These are phyloP conservation scores for Citrus sinensis DNA, from an alignment of 345 rosid species.

Conservation along the genomic window DVS_A1.0 CM039163.1:48560001-48560500, in stretches of 20 bases:
- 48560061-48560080: no score
- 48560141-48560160: background rate
- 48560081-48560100: conserved; percentile 11
- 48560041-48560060: background rate
- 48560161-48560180: conserved; percentile 57
- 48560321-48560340: background rate
- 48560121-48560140: conserved; percentile 23
- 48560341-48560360: conserved; percentile 31
- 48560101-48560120: background rate
- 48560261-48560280: conserved; percentile 45
- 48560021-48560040: conserved; percentile 22
- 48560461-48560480: background rate
- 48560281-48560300: background rate
- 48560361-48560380: conserved; percentile 47
- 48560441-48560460: background rate
- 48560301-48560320: background rate
- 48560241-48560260: conserved; percentile 51
- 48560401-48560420: conserved; percentile 22
- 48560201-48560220: conserved; percentile 27
- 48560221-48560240: conserved; percentile 16
- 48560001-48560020: conserved; percentile 30
- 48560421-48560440: conserved; percentile 22
- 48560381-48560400: background rate
- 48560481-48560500: conserved; percentile 9
- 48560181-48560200: conserved; percentile 35